Base-by-base conservation (phyloP, 2,329 filamentous ascomycete species). In the Phyllosticta citriasiana region DNA sequence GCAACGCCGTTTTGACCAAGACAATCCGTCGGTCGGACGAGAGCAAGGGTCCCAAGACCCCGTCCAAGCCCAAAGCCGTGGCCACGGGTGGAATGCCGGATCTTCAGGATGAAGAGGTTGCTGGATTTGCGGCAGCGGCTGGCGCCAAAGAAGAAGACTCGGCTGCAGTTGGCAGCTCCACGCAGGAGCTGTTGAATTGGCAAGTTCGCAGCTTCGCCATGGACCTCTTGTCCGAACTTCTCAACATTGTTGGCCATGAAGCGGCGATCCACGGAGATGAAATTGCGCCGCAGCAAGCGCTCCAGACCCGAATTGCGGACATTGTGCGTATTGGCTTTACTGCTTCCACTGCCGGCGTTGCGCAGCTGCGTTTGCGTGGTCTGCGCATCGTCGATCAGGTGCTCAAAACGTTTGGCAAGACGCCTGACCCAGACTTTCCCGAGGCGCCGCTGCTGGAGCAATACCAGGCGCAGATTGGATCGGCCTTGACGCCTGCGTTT, bases 401-500 rank as follows among this genome's bases (percentile, higher is more conserved):
- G 9, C 79, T 99, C 57, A 96, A 92, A 71, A 79, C 91, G 97
- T 99, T 99, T 76, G 94, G 94, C 59, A 93, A 91, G 71, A 91
- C 89, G 1, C 89, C 93, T 1, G 94, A 99, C 74, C 95, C 94
- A 0, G 94, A 99, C 72, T 99, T 99, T 70, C 85, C 93, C n/a
- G 94, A 99, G 74, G 94, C 89, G 0, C 96, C 96, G 76, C 81
- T 99, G 16, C 82, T 99, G 3, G 95, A 99, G 73, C 94, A 99
- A 74, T 99, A 99, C 69, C 95, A 99, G 74, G 94, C 94, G 4
- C 94, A 99, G 71, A 99, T 99, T 71, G 92, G 92, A 68, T 97
- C 94, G 19, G 94, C 94, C 0, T 80, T 99, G 64, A 99, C 95
- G 0, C 94, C 94, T 3, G 95, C 94, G 0, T 99, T 99, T 75